Base-by-base conservation (phyloP, 78 protist species). In the Dictyostelium citrinum region DNA sequence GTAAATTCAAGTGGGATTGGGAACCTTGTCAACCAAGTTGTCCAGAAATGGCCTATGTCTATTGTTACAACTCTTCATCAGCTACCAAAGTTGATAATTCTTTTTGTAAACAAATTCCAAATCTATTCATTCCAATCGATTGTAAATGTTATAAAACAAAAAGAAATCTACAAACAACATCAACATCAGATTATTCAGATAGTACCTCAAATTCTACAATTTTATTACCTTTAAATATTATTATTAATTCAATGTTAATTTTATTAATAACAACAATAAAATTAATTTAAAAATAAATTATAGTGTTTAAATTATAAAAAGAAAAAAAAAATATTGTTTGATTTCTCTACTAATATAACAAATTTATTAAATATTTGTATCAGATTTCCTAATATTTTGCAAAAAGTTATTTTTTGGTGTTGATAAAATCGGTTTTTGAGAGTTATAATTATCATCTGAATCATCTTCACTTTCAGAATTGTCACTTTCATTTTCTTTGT, bases 1-100 rank as follows among this genome's bases (percentile, higher is more conserved):
- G 76, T 17, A 55, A 46, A 22, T 58, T 35, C n/a, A 55, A 64
- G 20, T 88, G 93, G 93, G 85, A 88, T 43, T 88, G 78, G 78
- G 82, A 88, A 49, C 85, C 84, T 16, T 88, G 93, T 35, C 79
- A 88, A 45, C 84, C 85, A 27, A n/a, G 14, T 10, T 88, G 93
- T 43, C 84, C 84, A 10, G 84, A 80, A 55, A n/a, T 80, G 43
- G 72, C 84, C 5, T 35, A 27, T 17, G 72, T 88, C 17, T 67
- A 31, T 17, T 88, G 93, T 35, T 88, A 31, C 61, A 88, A 88
- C 41, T 31, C 61, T 24, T n/a, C 93, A 2, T 45, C 61, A 4
- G 49, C 45, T 70, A 31, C 33, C 1, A 41, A 43, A 29, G 80
- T 88, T n/a, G 64, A 46, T 64, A 31, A 78, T 11, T 14, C 35